Evolutionary conservation across 352 stramenopile species (phyloP).

Genomic region (Globisporangium radiosum): DNA sequence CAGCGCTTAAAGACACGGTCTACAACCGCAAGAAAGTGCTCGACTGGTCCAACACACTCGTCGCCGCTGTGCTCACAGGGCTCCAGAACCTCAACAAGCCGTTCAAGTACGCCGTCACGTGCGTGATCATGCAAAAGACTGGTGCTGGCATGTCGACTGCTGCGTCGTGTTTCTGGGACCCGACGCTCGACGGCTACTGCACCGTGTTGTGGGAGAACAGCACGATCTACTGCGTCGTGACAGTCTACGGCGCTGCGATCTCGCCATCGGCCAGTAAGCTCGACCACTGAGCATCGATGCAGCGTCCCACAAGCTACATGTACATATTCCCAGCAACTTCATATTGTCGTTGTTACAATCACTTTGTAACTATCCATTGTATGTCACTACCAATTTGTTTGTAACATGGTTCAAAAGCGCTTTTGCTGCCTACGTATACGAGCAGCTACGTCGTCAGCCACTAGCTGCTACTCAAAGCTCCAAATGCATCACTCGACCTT

Average conservation of each 20-base stretch:
- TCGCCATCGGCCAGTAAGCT: slow-evolving; percentile 70
- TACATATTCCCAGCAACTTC: neutral
- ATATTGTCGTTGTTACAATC: neutral
- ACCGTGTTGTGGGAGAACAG: slow-evolving; percentile 83
- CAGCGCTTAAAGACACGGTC: slow-evolving; percentile 69
- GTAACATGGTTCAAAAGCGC: neutral
- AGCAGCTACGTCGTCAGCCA: too few relatives aligned
- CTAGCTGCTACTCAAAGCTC: neutral
- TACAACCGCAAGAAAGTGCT: slow-evolving; percentile 86
- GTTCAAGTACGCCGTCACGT: slow-evolving; percentile 83
- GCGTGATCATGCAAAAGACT: slow-evolving; percentile 84
- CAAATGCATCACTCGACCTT: slow-evolving; percentile 6
- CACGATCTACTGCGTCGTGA: slow-evolving; percentile 81
- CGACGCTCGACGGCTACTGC: slow-evolving; percentile 71
- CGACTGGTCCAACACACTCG: slow-evolving; percentile 80
- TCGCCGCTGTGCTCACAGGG: slow-evolving; percentile 68
- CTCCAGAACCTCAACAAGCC: slow-evolving; percentile 85
- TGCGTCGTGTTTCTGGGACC: slow-evolving; percentile 73
- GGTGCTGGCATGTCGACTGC: slow-evolving; percentile 62
- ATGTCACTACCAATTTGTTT: neutral
- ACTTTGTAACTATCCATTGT: neutral
- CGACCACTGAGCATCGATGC: slow-evolving; percentile 26
- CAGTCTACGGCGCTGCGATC: slow-evolving; percentile 75
- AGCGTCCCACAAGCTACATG: slow-evolving; percentile 1
- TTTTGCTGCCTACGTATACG: too few relatives aligned